Percentiles rank a stretch among this genome's conserved stretches.
Conservation (phyloP, 2,329 filamentous ascomycete species). For the Aspergillus sp. region DNA sequence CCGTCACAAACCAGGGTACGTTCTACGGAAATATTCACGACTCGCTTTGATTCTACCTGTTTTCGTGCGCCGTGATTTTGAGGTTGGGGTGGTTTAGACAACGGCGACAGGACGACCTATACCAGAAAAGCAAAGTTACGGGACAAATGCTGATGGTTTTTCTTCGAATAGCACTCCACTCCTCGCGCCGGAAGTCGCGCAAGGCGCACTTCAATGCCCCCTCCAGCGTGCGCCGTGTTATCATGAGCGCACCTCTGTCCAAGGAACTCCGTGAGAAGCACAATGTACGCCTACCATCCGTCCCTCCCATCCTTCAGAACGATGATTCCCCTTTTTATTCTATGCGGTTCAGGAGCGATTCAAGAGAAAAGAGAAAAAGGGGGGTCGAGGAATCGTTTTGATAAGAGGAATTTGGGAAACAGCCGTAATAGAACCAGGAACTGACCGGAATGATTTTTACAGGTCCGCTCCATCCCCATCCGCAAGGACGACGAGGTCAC, state of each 20-base stretch:
- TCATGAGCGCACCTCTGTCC: slow-evolving; percentile 94
- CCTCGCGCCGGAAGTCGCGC: slow-evolving; percentile 97
- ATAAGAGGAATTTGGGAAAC: background rate
- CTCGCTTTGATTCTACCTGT: background rate
- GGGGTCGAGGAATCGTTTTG: background rate
- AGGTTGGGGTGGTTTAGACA: background rate
- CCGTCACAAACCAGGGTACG: slow-evolving; percentile 33
- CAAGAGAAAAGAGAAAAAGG: background rate
- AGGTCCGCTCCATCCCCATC: slow-evolving; percentile 95
- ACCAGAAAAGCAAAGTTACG: background rate
- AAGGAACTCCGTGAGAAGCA: slow-evolving; percentile 99
- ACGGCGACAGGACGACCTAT: background rate
- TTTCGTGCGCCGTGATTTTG: background rate
- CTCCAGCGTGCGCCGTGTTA: slow-evolving; percentile 83
- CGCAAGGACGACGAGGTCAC: slow-evolving; percentile 96
- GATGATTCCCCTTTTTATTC: background rate
- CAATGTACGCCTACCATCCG: slow-evolving; percentile 66
- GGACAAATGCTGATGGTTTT: slow-evolving; percentile 13
- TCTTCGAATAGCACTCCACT: slow-evolving; percentile 44
- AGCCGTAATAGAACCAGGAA: background rate
- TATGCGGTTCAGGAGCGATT: background rate
- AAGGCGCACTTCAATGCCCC: slow-evolving; percentile 97
- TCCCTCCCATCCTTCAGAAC: background rate
- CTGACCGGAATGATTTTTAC: slow-evolving; percentile 4
- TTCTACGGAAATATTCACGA: slow-evolving; percentile 11